phyloP scores from a whole-genome alignment of 2,329 filamentous ascomycete genomes.

The Remersonia thermophila region DNA sequence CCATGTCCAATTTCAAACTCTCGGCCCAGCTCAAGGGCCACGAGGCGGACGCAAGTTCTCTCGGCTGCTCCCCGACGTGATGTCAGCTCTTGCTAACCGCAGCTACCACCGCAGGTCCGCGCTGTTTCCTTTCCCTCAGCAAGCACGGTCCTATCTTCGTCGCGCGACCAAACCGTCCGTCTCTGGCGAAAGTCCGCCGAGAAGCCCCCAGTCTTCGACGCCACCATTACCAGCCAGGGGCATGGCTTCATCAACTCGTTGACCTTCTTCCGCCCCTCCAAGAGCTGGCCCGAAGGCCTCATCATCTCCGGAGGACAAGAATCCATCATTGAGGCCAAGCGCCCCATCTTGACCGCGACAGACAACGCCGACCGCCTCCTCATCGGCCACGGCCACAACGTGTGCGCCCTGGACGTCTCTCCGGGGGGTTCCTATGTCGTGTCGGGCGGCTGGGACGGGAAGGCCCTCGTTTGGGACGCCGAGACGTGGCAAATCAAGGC shows the following conservation, averaged over 20 bases:
- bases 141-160: constrained; percentile 68
- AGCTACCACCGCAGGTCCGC: constrained; percentile 58
- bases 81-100: neutral
- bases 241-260: constrained; percentile 81
- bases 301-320: constrained; percentile 84
- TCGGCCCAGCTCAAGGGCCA: constrained; percentile 83
- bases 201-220: constrained; percentile 58
- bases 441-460: constrained; percentile 88
- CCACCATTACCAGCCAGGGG: constrained; percentile 65
- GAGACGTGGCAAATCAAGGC: constrained; percentile 70
- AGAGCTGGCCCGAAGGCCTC: constrained; percentile 62
- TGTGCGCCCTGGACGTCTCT: constrained; percentile 74
- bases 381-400: constrained; percentile 74
- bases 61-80: too few species aligned
- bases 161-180: constrained; percentile 81
- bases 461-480: constrained; percentile 77
- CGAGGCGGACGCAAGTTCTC: constrained; percentile 66
- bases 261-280: constrained; percentile 58
- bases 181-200: constrained; percentile 58
- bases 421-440: constrained; percentile 62
- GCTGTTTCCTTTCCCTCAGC: constrained; percentile 66
- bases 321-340: constrained; percentile 80
- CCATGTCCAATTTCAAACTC: constrained; percentile 79
- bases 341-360: constrained; percentile 50
- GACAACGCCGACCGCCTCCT: constrained; percentile 78